These are phyloP conservation scores for Pogostemon cablin DNA, from an alignment of 257 asterid genomes.

Conservation along the genomic window DNA sequence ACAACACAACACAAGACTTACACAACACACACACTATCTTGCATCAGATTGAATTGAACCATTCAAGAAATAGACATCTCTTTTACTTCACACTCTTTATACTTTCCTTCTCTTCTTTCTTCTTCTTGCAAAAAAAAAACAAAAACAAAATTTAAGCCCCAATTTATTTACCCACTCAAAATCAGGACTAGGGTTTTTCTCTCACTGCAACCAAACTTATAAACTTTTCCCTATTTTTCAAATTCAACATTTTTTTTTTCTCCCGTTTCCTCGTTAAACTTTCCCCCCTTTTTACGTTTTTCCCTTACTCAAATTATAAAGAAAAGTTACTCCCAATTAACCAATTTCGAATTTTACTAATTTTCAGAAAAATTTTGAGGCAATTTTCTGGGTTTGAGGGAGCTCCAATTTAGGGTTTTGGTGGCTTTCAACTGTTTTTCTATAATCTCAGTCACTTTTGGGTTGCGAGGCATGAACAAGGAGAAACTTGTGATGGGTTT, in stretches of 20 bases:
- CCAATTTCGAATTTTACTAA: conserved; percentile 35
- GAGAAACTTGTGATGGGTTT: conserved; percentile 33
- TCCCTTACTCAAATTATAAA: conserved; percentile 27
- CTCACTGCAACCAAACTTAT: conserved; percentile 32
- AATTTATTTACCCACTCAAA: conserved; percentile 32
- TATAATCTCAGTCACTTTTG: conserved; percentile 11
- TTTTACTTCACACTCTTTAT: conserved; percentile 4
- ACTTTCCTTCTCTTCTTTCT: conserved; percentile 10
- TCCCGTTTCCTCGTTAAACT: background rate
- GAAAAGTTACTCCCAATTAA: conserved; percentile 20
- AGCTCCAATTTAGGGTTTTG: conserved; percentile 38
- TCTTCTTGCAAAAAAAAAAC: too few species aligned
- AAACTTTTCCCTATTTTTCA: conserved; percentile 20
- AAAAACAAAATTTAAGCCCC: conserved; percentile 18
- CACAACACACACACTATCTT: background rate
- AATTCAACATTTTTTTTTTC: background rate
- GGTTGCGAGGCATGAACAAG: conserved; percentile 43
- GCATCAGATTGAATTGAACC: conserved; percentile 30
- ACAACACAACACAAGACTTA: too few species aligned
- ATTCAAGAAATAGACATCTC: conserved; percentile 9
- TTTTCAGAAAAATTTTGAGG: conserved; percentile 21
- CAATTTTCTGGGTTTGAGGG: conserved; percentile 30
- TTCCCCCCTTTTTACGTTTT: background rate
- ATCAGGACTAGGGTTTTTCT: conserved; percentile 45
- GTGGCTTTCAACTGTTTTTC: conserved; percentile 18